Evolutionary conservation across 352 stramenopile genomes (phyloP), one percentile per base, ranked within the genome.

Genomic region (Pythium dissotocum): DNA sequence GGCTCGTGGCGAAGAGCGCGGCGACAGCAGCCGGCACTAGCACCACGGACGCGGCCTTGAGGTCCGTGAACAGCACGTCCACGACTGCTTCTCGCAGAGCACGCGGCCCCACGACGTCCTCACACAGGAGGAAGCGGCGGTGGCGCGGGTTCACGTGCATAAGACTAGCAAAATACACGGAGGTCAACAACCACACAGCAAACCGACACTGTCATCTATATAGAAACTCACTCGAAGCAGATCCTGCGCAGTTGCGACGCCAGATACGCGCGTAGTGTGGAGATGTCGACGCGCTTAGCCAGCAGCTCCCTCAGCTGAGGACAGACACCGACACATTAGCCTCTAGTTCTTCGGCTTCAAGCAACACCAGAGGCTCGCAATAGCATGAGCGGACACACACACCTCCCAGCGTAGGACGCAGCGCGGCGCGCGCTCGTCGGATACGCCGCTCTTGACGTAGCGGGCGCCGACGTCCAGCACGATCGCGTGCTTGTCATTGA

Each of bases 401-500:
- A 95, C 86, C 73, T 93, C 75, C 83, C 86, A 96, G 24, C 74
- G 69, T 58, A 87, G 54, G 10, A 94, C 75, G 46, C 72, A 85
- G 13, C 86, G 88, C 53, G 88, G 86, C 32, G 82, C 78, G 24
- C 85, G 81, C 75, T 96, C 88, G 51, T 86, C 85, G 9, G 88
- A 89, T 51, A 96, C 64, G 16, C 88, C 88, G 61, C 77, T 85
- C 63, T 87, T 84, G 46, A 88, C 65, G 73, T 82, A 93, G 48
- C 82, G 83, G 18, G 71, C 67, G 46, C 88, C 88, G 33, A 96
- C 60, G 67, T 96, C 88, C 58, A 96, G 69, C 70, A 96, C 86
- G 54, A 96, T 80, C 77, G 83, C 76, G 53, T 71, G 69, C 69
- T 75, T 75, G 62, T 75, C 69, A 33, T 32, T 71, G 63, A 69